Conservation (phyloP, 2,329 filamentous ascomycete genomes). For the Graphilbum sp. region DNA sequence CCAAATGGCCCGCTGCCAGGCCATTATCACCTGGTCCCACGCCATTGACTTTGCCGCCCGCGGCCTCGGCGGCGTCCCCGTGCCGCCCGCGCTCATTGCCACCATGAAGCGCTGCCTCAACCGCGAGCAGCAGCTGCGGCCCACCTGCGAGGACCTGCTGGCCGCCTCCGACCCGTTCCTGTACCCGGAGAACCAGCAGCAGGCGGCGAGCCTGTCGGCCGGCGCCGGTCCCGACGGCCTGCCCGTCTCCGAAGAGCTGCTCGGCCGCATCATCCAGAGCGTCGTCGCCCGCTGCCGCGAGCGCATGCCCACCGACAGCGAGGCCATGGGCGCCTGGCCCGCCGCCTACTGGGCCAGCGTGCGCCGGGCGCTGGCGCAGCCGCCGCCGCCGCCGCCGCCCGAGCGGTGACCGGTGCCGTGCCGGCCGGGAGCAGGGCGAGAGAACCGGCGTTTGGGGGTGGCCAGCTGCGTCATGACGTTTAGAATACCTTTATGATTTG, state of each 20-base stretch:
- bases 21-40: slow-evolving; percentile 67
- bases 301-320: slow-evolving; percentile 39
- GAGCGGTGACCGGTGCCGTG: slow-evolving; percentile 12
- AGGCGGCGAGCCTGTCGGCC: not conserved
- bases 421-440: not conserved
- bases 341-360: slow-evolving; percentile 45
- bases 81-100: slow-evolving; percentile 41
- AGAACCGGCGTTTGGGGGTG: too few relatives aligned
- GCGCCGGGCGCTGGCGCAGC: slow-evolving; percentile 26
- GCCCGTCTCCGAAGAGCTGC: slow-evolving; percentile 45
- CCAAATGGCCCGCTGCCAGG: slow-evolving; percentile 71
- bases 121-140: slow-evolving; percentile 44
- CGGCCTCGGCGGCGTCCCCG: slow-evolving; percentile 47
- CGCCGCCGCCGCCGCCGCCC: slow-evolving; percentile 7
- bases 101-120: slow-evolving; percentile 48
- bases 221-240: slow-evolving; percentile 16
- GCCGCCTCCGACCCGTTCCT: slow-evolving; percentile 44
- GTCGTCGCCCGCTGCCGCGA: slow-evolving; percentile 43
- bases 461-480: too few relatives aligned
- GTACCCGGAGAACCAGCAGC: slow-evolving; percentile 39
- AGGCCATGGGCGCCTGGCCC: slow-evolving; percentile 39
- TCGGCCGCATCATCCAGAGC: slow-evolving; percentile 45
- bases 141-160: slow-evolving; percentile 47
- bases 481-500: too few relatives aligned
- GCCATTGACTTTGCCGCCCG: slow-evolving; percentile 54